Evolutionary conservation across 164 flowering plant species (phyloP).

Genomic region (Tetrastigma voinierianum): DNA sequence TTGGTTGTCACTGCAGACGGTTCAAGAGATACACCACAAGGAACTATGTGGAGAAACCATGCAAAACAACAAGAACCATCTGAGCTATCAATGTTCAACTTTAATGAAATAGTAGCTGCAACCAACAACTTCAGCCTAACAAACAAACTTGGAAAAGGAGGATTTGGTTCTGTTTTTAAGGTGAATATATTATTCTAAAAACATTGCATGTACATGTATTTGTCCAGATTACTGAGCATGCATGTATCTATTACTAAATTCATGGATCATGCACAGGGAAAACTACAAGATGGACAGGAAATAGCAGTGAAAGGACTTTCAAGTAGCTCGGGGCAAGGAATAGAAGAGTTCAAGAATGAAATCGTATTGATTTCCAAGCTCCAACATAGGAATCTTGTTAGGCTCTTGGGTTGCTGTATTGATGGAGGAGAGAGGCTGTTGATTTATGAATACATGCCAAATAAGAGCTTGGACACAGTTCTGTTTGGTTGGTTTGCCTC

Average conservation of each 20-base stretch:
- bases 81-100: neutral
- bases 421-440: conserved; percentile 7
- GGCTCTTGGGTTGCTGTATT: conserved; percentile 20
- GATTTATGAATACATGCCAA: neutral
- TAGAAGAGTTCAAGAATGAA: conserved; percentile 16
- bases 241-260: neutral
- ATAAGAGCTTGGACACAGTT: conserved; percentile 8
- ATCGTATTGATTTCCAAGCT: conserved; percentile 15
- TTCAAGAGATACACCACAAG: too few relatives aligned
- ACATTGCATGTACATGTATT: neutral
- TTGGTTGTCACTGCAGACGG: too few relatives aligned
- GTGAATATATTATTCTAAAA: neutral
- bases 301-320: conserved; percentile 16
- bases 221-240: neutral
- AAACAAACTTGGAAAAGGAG: conserved; percentile 13
- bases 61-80: neutral
- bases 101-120: neutral
- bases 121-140: conserved; percentile 7
- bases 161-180: conserved; percentile 17
- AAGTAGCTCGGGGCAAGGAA: conserved; percentile 12
- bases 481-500: conserved; percentile 10
- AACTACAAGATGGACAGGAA: conserved; percentile 10
- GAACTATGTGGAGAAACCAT: neutral
- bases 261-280: conserved; percentile 7
- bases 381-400: conserved; percentile 18